phyloP scores from a whole-genome alignment of 805 yeast species.

The Saccharomycopsis sp. region DNA sequence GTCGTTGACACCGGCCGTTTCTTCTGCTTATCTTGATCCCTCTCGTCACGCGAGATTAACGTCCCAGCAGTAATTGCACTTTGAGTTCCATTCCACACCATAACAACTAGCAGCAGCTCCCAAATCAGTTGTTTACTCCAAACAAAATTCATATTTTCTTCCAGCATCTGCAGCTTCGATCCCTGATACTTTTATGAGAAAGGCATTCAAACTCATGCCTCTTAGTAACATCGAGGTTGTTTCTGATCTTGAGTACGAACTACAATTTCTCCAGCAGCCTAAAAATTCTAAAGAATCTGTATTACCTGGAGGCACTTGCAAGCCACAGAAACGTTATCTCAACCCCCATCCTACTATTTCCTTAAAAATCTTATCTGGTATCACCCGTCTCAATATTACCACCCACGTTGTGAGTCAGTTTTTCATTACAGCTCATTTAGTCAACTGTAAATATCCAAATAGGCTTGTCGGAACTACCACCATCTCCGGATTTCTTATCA shows the following conservation, averaged over 20 bases:
- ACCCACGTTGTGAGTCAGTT: background rate
- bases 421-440: background rate
- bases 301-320: background rate
- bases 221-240: background rate
- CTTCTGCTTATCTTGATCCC: no score
- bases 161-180: background rate
- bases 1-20: no score
- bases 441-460: background rate
- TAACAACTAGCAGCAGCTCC: no score
- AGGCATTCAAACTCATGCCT: background rate
- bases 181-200: background rate
- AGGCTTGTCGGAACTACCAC: constrained; percentile 6
- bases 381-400: constrained; percentile 1
- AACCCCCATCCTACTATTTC: constrained; percentile 6
- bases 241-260: background rate
- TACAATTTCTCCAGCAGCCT: constrained; percentile 2
- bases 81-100: no score
- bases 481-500: background rate
- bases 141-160: no score
- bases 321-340: background rate
- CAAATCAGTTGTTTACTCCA: background rate
- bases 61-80: no score
- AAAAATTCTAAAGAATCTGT: constrained; percentile 5
- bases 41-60: no score
- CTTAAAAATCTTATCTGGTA: background rate